Base-by-base conservation (phyloP, 1,284 basidiomycete species). In the Ganoderma multipileum region DNA sequence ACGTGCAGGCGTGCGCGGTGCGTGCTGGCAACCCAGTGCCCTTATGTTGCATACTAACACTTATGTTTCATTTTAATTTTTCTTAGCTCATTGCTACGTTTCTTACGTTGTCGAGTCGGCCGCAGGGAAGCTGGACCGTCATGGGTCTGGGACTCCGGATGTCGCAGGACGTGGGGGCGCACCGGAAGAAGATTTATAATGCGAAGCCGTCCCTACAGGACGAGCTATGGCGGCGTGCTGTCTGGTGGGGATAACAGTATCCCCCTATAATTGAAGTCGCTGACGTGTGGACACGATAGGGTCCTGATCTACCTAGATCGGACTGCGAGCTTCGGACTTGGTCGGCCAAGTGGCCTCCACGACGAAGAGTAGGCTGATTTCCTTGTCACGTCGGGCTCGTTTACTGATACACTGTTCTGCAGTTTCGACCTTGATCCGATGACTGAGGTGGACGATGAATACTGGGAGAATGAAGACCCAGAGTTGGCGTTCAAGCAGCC, bases 371-470 rank as follows among this genome's bases (percentile, higher is more conserved):
- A 71, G 64, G 83, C 77, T 14, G 11, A n/a, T 26, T 1, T 61
- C 14, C 12, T 14, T 12, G 28, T 30, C 44, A 8, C 36, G 55
- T 16, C 5, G 75, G 16, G 26, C 23, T 23, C 20, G n/a, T 54
- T 36, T 20, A 12, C 39, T 41, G 61, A 39, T 28, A 20, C 52
- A 39, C 36, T 30, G n/a, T 60, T 36, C 12, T 41, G 54, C 61
- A 88, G 87, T 74, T 86, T 89, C 74, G 91, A 94, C 74, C 80
- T 91, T 12, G 90, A 91, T 50, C 83, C 87, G 28, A 91, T 91
- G 0, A 79, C 89, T 1, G 88, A 89, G 58, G 87, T 90, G 38
- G 90, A 93, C 71, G 93, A 94, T 75, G 91, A 92, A 73, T 91
- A 87, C 73, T 93, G 91, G 91, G 83, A 84, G 38, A 76, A 78